Percentiles rank a stretch among this genome's conserved stretches.
Conservation (phyloP, 2,329 filamentous ascomycete species). For the Exutisphaerella laricina region DNA sequence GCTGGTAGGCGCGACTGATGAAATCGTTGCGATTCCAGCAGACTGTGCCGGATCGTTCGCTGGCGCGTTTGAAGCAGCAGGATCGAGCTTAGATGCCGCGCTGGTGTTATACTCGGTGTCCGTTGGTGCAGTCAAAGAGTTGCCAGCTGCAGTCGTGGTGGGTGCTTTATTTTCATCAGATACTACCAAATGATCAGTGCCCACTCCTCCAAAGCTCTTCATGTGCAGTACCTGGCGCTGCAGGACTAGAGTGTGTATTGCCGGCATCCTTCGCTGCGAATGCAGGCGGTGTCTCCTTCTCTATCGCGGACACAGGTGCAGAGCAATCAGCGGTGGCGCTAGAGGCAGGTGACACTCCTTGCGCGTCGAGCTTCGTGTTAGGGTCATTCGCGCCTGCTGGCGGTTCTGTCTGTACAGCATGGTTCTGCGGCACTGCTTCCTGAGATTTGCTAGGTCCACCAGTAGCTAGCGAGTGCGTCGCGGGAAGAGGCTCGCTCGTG, state of each 20-base stretch:
- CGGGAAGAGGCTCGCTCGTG: conserved; percentile 20
- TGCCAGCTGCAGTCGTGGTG: background rate
- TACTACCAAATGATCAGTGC: background rate
- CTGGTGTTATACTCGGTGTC: background rate
- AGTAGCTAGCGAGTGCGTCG: conserved; percentile 7
- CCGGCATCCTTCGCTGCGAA: conserved; percentile 18
- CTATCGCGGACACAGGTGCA: conserved; percentile 14
- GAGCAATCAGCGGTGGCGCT: conserved; percentile 10
- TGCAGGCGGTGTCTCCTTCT: conserved; percentile 17
- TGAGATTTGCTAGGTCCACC: conserved; percentile 3
- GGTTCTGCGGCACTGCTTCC: conserved; percentile 6
- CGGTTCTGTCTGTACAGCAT: conserved; percentile 1
- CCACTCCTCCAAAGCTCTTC: background rate
- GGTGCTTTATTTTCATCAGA: conserved; percentile 6
- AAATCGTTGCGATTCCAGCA: background rate
- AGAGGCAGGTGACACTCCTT: conserved; percentile 9
- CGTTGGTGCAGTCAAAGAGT: background rate
- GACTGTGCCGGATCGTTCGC: background rate
- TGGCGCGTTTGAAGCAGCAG: background rate
- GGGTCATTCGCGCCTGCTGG: conserved; percentile 1
- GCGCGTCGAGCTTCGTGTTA: conserved; percentile 5
- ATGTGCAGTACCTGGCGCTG: background rate
- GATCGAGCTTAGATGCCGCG: conserved; percentile 1
- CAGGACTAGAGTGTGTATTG: conserved; percentile 1
- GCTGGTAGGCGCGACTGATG: background rate